Evolutionary conservation across 179 eudicot genomes (phyloP).

Genomic region (Beta corolliflora): DNA sequence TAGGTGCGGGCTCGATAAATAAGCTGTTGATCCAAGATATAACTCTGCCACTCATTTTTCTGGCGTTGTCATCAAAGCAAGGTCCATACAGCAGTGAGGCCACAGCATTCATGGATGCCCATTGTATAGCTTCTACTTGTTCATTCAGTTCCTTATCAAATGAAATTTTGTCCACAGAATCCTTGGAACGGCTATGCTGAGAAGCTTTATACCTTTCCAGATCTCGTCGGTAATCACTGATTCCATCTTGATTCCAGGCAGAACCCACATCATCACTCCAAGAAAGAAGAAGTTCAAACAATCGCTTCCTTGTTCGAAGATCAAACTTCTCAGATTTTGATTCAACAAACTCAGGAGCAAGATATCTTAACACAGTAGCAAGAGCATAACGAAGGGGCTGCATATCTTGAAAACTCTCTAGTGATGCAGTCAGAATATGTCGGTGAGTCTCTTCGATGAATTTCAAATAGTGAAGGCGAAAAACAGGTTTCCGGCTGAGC

Average conservation of each 20-base stretch:
- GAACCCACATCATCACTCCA: constrained; percentile 90
- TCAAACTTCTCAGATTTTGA: constrained; percentile 96
- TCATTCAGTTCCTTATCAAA: constrained; percentile 92
- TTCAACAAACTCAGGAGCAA: constrained; percentile 98
- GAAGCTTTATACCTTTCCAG: constrained; percentile 94
- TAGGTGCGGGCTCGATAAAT: constrained; percentile 92
- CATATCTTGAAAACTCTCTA: constrained; percentile 85
- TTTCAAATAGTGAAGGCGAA: constrained; percentile 88
- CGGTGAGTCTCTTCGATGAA: constrained; percentile 91
- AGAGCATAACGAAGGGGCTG: constrained; percentile 96
- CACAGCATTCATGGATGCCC: constrained; percentile 99
- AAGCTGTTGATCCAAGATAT: constrained; percentile 97
- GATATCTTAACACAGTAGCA: constrained; percentile 86
- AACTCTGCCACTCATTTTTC: constrained; percentile 97
- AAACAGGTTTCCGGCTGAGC: constrained; percentile 87
- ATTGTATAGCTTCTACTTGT: constrained; percentile 96
- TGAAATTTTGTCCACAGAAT: constrained; percentile 89
- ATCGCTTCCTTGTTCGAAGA: constrained; percentile 76
- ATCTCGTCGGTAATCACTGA: constrained; percentile 89
- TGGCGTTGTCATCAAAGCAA: constrained; percentile 97
- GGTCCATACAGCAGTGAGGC: constrained; percentile 96
- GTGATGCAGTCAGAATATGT: constrained; percentile 61
- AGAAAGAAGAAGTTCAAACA: constrained; percentile 91
- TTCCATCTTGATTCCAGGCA: constrained; percentile 88
- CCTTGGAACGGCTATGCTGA: constrained; percentile 91